Evolutionary conservation across 192 early-diverging fungal genomes (phyloP), one percentile per base, ranked within the genome.

Genomic region (Bifiguratus adelaidae): DNA sequence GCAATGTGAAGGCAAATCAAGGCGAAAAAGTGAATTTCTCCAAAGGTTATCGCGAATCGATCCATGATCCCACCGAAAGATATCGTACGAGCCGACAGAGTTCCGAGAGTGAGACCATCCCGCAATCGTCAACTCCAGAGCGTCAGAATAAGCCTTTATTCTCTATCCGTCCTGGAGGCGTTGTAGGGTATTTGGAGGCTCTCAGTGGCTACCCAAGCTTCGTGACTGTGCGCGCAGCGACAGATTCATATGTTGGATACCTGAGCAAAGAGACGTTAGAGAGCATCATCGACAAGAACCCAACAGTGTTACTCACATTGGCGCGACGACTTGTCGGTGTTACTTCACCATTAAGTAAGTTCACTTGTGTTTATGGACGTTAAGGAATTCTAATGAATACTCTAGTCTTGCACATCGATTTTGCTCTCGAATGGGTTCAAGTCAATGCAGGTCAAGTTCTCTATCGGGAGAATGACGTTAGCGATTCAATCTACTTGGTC

Each of bases 401-500:
- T n/a, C 18, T 36, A 56, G 73, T 85, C 4, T 73, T 87, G 28
- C 81, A 84, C 56, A 76, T 89, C 21, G 88, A 90, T 61, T 82
- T 83, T 40, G 84, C 88, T 5, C 56, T 90, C 48, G 96, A 97
- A 49, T 99, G 96, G 96, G 81, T 83, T 54, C 92, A 96, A 52
- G 82, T 91, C 11, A 85, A 77, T 51, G 92, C 91, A 21, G 88
- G 93, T 27, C 91, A 97, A 60, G 78, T 95, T 41, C 74, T 99
- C 20, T 91, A 86, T 52, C 80, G 85, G 24, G 82, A 93, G 48
- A 89, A 87, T 16, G 88, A 91, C 35, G 68, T 61, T n/a, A 78
- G 85, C 41, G 85, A 95, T 45, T 78, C 89, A 0, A 92, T 95
- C 33, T 92, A 87, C 52, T 82, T 97, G 47, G 91, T 99, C 2